Evolutionary conservation across 306 rosid genomes (phyloP), one percentile per base, ranked within the genome.

Genomic region (Morella rubra): DNA sequence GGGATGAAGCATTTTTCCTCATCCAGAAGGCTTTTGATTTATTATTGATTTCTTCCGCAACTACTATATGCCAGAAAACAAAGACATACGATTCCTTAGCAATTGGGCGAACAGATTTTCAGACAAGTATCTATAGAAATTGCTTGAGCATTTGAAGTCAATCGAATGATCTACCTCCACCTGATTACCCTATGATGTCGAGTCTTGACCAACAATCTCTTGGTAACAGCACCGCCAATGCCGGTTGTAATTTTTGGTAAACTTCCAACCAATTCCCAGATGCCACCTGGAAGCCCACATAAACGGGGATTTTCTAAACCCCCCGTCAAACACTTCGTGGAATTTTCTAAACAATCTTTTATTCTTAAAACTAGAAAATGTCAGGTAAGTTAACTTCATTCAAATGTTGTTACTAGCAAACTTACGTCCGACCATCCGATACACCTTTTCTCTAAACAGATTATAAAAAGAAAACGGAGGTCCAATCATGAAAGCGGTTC

Each of bases 391-490:
- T 73, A 2, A n/a, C 53, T 66, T 53, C 9, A 49, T 56, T 62
- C 19, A 22, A 64, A 19, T 64, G 7, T 62, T 45, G 67, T 72
- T 47, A 79, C 32, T 73, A 79, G 81, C 83, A 44, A 16, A 82
- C 76, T 40, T 56, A 84, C 68, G 58, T 66, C 81, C 59, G 73
- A 81, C 87, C 87, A 68, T 54, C 73, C 77, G 46, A 60, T 67
- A 79, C 69, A 82, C 51, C 84, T 67, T 67, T 42, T 41, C 58
- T 8, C 55, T 9, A 70, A 32, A 58, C 46, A 73, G 62, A 40
- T 64, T 32, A 32, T 32, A 32, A 32, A 10, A 56, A 70, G 42
- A 69, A 16, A 51, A 4, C 8, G 22, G 79, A 76, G 55, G 74
- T 55, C 58, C 55, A 82, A 84, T 74, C 62, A 81, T 46, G 40